phyloP scores from a whole-genome alignment of 495 filamentous ascomycete genomes.

The Apodospora peruviana region DNA sequence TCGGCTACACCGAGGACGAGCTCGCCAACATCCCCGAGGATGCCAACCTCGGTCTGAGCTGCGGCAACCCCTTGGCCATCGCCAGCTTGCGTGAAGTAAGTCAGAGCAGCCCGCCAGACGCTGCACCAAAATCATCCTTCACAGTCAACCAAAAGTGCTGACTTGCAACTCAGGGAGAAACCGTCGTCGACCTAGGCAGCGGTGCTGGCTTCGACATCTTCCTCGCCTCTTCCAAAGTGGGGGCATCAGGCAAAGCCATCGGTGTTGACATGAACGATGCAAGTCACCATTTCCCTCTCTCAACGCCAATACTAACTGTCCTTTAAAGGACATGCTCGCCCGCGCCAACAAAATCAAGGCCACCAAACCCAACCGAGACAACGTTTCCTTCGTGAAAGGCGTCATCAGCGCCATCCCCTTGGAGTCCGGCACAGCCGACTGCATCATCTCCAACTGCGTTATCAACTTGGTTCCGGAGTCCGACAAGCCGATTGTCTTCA shows the following conservation, averaged over 20 bases:
- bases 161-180: conserved; percentile 59
- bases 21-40: conserved; percentile 48
- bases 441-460: conserved; percentile 55
- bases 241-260: conserved; percentile 47
- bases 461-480: conserved; percentile 57
- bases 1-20: conserved; percentile 55
- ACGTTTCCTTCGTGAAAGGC: conserved; percentile 48
- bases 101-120: background rate
- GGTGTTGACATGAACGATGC: conserved; percentile 67
- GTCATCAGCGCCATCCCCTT: conserved; percentile 50
- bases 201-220: conserved; percentile 63
- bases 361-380: conserved; percentile 21
- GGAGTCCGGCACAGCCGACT: conserved; percentile 39
- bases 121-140: background rate
- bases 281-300: background rate
- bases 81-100: conserved; percentile 47
- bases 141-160: background rate
- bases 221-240: conserved; percentile 53
- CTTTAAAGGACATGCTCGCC: conserved; percentile 51
- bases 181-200: conserved; percentile 56
- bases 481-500: conserved; percentile 54
- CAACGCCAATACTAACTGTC: background rate
- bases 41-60: conserved; percentile 61
- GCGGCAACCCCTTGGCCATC: conserved; percentile 57
- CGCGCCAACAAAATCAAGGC: conserved; percentile 43